Evolutionary conservation across 2,329 filamentous ascomycete genomes (phyloP).

Genomic region (Exophiala sp.): DNA sequence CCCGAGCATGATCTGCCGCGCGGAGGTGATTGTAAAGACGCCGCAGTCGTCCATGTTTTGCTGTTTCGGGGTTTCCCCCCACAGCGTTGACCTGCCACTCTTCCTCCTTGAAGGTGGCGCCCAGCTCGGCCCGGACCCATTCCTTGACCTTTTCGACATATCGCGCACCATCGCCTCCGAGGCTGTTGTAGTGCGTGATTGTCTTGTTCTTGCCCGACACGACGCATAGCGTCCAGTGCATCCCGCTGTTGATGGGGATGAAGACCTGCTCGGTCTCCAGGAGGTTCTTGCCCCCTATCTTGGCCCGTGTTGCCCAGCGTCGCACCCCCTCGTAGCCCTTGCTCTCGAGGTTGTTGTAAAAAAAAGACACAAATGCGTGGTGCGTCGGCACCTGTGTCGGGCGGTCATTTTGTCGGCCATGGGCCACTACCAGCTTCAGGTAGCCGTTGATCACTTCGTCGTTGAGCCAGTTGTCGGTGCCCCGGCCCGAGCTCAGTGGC

Average conservation of each 20-base stretch:
- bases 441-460: slow-evolving; percentile 45
- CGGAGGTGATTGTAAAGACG: slow-evolving; percentile 46
- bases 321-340: slow-evolving; percentile 37
- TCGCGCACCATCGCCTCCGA: slow-evolving; percentile 33
- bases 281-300: slow-evolving; percentile 42
- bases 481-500: slow-evolving; percentile 9
- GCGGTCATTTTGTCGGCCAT: slow-evolving; percentile 28
- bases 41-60: slow-evolving; percentile 46
- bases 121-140: slow-evolving; percentile 42
- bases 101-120: slow-evolving; percentile 35
- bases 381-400: slow-evolving; percentile 34
- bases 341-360: slow-evolving; percentile 38
- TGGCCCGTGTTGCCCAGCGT: slow-evolving; percentile 44
- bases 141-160: slow-evolving; percentile 36
- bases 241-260: slow-evolving; percentile 42
- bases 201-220: slow-evolving; percentile 39
- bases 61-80: slow-evolving; percentile 39
- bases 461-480: slow-evolving; percentile 38
- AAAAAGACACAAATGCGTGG: slow-evolving; percentile 43
- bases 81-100: slow-evolving; percentile 38
- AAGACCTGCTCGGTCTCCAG: slow-evolving; percentile 44
- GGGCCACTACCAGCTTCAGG: slow-evolving; percentile 36
- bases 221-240: slow-evolving; percentile 47
- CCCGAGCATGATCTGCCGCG: slow-evolving; percentile 43
- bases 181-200: slow-evolving; percentile 46